These are phyloP conservation scores for Paramarasmius palmivorus DNA, from an alignment of 1,284 basidiomycete genomes.

Conservation along the genomic window DNA sequence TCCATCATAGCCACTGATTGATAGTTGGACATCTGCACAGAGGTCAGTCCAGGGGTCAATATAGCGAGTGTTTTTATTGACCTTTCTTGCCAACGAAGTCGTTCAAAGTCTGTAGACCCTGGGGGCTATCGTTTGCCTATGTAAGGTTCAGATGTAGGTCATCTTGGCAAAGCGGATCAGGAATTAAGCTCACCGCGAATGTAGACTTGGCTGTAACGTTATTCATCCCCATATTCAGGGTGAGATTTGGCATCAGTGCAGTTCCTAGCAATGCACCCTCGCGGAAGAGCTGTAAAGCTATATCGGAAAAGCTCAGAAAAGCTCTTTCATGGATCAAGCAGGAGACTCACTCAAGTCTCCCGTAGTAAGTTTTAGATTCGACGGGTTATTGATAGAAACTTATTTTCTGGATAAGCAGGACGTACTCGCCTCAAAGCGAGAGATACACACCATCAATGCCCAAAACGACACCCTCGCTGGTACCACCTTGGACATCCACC, in stretches of 20 bases:
- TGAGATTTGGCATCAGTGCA: conserved; percentile 58
- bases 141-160: conserved; percentile 21
- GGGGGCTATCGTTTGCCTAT: conserved; percentile 62
- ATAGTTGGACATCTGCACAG: conserved; percentile 45
- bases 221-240: conserved; percentile 61
- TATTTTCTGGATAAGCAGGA: conserved; percentile 6
- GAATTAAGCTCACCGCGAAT: conserved; percentile 43
- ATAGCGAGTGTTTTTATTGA: conserved; percentile 23
- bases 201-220: conserved; percentile 45
- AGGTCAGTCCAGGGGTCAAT: neutral
- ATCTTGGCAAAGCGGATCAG: neutral
- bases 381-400: conserved; percentile 75
- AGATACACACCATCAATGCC: conserved; percentile 50
- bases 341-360: conserved; percentile 59
- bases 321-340: neutral
- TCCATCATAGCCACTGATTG: conserved; percentile 57
- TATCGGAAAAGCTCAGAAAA: conserved; percentile 3
- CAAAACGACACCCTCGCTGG: conserved; percentile 59
- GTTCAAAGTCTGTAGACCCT: conserved; percentile 66
- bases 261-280: conserved; percentile 56
- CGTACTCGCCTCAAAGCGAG: neutral
- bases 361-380: conserved; percentile 61
- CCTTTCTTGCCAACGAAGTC: conserved; percentile 68
- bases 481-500: conserved; percentile 75
- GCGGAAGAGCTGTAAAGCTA: conserved; percentile 58